Evolutionary conservation across 495 filamentous ascomycete species (phyloP).

Genomic region (Amphirosellinia nigrospora): DNA sequence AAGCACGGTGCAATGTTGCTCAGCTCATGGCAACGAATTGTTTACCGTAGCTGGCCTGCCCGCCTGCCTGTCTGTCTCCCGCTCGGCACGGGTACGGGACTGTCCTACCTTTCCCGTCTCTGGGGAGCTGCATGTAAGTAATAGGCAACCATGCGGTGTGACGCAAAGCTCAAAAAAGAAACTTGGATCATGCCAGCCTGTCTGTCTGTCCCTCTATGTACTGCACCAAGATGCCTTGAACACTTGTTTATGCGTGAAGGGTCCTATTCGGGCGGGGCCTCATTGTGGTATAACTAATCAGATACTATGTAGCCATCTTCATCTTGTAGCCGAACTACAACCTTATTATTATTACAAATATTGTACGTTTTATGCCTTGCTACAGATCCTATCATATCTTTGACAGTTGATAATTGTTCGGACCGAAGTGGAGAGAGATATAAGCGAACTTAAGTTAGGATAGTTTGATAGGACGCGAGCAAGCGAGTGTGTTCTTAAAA

Average conservation of each 20-base stretch:
- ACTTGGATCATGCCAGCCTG: neutral
- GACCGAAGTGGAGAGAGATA: neutral
- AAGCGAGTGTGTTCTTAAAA: neutral
- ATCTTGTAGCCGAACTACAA: neutral
- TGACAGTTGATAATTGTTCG: neutral
- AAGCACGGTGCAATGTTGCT: slow-evolving; percentile 21
- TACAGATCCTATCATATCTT: neutral
- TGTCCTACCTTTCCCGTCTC: slow-evolving; percentile 1
- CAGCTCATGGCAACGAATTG: slow-evolving; percentile 7
- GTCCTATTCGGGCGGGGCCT: neutral
- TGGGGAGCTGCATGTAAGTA: neutral
- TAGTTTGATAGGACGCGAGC: neutral
- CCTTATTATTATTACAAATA: neutral
- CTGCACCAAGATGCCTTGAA: neutral
- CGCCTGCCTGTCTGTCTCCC: neutral
- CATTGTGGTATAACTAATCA: neutral
- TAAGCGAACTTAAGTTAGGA: neutral
- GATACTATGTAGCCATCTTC: neutral
- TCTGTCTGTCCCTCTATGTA: too few species aligned
- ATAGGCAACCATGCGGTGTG: slow-evolving; percentile 7
- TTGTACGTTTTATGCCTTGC: neutral
- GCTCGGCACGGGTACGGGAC: slow-evolving; percentile 14
- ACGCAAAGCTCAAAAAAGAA: neutral
- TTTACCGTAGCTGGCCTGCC: neutral
- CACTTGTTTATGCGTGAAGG: neutral